Evolutionary conservation across 2,329 filamentous ascomycete genomes (phyloP), one percentile per base, ranked within the genome.

Genomic region (Scedosporium dehoogii): DNA sequence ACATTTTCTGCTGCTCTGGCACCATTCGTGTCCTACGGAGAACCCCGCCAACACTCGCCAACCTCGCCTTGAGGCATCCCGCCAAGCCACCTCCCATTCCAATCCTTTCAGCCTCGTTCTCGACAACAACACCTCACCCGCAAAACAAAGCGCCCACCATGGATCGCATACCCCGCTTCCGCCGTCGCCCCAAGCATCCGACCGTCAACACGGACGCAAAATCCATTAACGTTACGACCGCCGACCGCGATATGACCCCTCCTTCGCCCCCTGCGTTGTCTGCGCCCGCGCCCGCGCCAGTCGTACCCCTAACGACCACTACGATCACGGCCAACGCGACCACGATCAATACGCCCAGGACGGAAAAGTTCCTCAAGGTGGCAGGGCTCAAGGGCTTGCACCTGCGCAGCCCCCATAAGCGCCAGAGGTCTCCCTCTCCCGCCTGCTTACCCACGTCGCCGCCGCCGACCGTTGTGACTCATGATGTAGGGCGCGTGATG

Each of bases 351-450:
- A 51, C 42, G 48, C 14, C 27, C 58, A 29, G 53, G 16, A 44
- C 58, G 10, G 58, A 60, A n/a, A 48, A 46, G 42, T 61, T 61
- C 42, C 59, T 61, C 48, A 61, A 61, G 46, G 59, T 60, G 21
- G 73, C 75, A 18, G 70, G 79, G 48, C 79, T 82, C 59, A 75
- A 76, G 48, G 74, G 72, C 64, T 73, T 81, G 63, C 75, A 78
- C 60, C 72, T 81, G 60, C 75, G 76, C 61, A 71, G 74, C 61
- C 74, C 77, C 25, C 72, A 75, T 61, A 82, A 82, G 71, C 78
- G 80, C 68, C 77, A 77, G 63, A 75, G 76, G 60, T 80, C 80
- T 18, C 74, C 74, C 7, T 63, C 65, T 29, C 74, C 76, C 46
- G 70, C 70, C 65, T 16, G 68, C 73, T 33, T 27, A 23, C 48